Conservation (phyloP, 2,329 filamentous ascomycete species). For the Aspergillus sp. region DNA sequence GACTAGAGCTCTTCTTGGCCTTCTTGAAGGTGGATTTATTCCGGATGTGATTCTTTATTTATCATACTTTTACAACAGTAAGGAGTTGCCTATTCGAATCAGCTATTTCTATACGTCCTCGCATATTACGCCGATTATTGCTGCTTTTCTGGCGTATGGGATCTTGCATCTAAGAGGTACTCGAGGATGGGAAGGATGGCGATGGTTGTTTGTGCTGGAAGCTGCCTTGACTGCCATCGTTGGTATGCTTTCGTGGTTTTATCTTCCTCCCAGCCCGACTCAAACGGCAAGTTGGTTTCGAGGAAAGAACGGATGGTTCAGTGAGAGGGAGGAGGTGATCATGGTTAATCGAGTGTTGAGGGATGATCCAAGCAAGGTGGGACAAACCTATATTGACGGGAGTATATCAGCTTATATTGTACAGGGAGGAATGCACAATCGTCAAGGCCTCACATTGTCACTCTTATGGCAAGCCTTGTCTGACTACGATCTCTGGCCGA, state of each 20-base stretch:
- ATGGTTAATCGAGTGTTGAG: slow-evolving; percentile 56
- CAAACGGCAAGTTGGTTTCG: slow-evolving; percentile 3
- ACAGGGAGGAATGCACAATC: slow-evolving; percentile 53
- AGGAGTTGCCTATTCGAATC: slow-evolving; percentile 54
- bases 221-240: not conserved
- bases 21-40: slow-evolving; percentile 25
- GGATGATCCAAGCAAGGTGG: slow-evolving; percentile 56
- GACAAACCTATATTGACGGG: not conserved
- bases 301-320: slow-evolving; percentile 36
- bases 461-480: slow-evolving; percentile 49
- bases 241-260: slow-evolving; percentile 40
- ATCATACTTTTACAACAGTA: slow-evolving; percentile 66
- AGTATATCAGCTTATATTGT: not conserved
- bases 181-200: slow-evolving; percentile 27
- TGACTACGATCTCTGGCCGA: slow-evolving; percentile 59
- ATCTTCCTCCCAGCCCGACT: slow-evolving; percentile 1
- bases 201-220: slow-evolving; percentile 2
- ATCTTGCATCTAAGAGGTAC: slow-evolving; percentile 30
- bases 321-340: slow-evolving; percentile 55
- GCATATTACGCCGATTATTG: slow-evolving; percentile 40
- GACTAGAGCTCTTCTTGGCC: slow-evolving; percentile 38
- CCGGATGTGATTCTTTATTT: slow-evolving; percentile 45
- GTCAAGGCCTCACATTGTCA: slow-evolving; percentile 49
- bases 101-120: slow-evolving; percentile 21
- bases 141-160: slow-evolving; percentile 40